A percentile compares a stretch with the other conserved stretches of the same genome.
Evolutionary conservation across 371 early-diverging fungal species (phyloP).

Genomic region (Coemansia sp.): DNA sequence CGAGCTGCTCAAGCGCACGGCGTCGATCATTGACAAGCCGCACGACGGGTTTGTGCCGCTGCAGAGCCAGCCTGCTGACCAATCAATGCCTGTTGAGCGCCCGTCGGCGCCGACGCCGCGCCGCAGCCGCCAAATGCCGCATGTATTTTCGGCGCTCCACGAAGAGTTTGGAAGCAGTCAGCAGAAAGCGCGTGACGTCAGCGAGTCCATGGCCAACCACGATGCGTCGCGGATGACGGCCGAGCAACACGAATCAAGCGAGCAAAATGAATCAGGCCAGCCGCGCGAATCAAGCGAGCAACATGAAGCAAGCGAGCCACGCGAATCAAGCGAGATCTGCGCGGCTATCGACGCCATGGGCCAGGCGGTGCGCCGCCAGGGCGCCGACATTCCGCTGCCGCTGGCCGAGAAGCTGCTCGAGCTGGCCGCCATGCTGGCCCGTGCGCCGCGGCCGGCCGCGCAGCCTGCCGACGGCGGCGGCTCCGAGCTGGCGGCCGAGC

Average conservation of each 20-base stretch:
- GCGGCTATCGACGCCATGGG: background rate
- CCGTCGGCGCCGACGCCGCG: constrained; percentile 42
- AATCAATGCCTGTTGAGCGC: constrained; percentile 3
- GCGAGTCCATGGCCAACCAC: constrained; percentile 2
- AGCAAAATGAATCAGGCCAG: too few species aligned
- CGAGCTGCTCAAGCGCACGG: constrained; percentile 27
- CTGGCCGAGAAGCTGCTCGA: constrained; percentile 33
- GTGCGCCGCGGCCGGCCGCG: constrained; percentile 4
- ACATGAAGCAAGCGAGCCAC: too few species aligned
- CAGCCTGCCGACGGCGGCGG: constrained; percentile 7
- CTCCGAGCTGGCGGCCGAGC: constrained; percentile 12
- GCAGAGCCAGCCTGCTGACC: background rate
- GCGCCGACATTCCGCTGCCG: constrained; percentile 16
- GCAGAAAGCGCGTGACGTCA: background rate
- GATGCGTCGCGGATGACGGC: background rate
- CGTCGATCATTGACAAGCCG: background rate
- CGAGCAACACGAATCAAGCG: background rate
- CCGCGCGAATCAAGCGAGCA: too few species aligned
- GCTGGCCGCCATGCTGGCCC: constrained; percentile 17
- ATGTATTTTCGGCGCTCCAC: background rate
- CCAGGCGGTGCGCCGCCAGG: constrained; percentile 1
- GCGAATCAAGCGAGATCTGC: background rate
- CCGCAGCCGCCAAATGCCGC: constrained; percentile 16
- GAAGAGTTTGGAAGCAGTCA: background rate
- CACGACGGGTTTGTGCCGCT: background rate